Evolutionary conservation across 176 grass and related monocot genomes (phyloP).

Genomic region (Elymus sibiricus): DNA sequence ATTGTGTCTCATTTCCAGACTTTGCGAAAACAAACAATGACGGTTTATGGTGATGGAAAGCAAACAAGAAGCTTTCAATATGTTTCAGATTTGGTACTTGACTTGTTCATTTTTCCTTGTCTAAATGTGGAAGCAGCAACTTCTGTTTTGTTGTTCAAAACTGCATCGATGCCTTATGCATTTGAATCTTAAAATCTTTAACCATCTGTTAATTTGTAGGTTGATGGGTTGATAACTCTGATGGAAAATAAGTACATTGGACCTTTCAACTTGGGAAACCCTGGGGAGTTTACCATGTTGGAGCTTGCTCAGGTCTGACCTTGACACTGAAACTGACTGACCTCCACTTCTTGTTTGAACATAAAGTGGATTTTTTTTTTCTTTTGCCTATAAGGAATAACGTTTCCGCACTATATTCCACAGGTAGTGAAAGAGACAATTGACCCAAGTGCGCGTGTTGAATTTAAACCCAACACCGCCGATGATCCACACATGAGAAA

Average conservation of each 20-base stretch:
- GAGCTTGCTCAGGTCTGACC: slow-evolving; percentile 81
- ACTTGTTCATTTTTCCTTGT: not conserved
- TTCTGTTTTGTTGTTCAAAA: not conserved
- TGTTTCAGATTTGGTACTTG: slow-evolving; percentile 93
- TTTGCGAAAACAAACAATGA: slow-evolving; percentile 85
- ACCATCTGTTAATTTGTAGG: slow-evolving; percentile 42
- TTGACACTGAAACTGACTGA: not conserved
- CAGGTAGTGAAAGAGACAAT: slow-evolving; percentile 92
- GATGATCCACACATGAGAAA: slow-evolving; percentile 99
- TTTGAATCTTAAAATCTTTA: not conserved
- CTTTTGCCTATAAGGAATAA: slow-evolving; percentile 8
- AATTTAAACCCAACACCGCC: slow-evolving; percentile 81
- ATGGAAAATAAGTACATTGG: slow-evolving; percentile 87
- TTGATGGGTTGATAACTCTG: slow-evolving; percentile 76
- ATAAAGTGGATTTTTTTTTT: not conserved
- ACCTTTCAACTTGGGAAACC: slow-evolving; percentile 98
- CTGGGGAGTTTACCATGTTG: slow-evolving; percentile 93
- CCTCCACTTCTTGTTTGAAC: not conserved
- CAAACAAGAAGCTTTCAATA: slow-evolving; percentile 97
- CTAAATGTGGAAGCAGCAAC: not conserved
- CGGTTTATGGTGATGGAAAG: slow-evolving; percentile 94
- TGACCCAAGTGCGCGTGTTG: slow-evolving; percentile 67
- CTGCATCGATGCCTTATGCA: not conserved
- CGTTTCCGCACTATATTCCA: not conserved
- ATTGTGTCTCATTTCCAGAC: slow-evolving; percentile 47